phyloP scores from a whole-genome alignment of 2,329 filamentous ascomycete genomes.

The Claviceps capensis region DNA sequence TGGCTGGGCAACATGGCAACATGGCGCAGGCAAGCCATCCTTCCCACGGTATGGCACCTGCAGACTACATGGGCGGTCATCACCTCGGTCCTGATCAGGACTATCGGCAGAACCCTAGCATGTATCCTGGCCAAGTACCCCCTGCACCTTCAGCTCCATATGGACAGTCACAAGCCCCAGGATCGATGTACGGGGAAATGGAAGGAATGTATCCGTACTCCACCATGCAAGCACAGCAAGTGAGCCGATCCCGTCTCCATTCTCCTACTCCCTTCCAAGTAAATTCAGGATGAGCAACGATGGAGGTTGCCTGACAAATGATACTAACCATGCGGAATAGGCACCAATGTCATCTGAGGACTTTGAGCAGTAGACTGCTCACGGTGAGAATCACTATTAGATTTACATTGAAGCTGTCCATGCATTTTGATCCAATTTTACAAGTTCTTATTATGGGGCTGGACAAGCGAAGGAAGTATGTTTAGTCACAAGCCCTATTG shows the following conservation, averaged over 20 bases:
- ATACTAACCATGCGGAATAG: constrained; percentile 12
- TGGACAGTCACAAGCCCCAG: constrained; percentile 57
- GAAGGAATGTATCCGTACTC: constrained; percentile 78
- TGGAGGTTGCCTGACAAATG: neutral
- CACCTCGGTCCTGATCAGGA: constrained; percentile 56
- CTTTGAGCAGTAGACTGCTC: constrained; percentile 22
- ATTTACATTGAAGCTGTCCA: neutral
- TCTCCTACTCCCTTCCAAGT: neutral
- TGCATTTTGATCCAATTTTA: neutral
- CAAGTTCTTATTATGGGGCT: neutral
- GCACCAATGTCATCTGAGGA: constrained; percentile 32
- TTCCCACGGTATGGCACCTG: constrained; percentile 42
- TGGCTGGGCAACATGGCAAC: constrained; percentile 36
- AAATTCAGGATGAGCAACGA: neutral
- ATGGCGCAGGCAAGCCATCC: constrained; percentile 42
- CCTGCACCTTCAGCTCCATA: constrained; percentile 58
- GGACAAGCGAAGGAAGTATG: constrained; percentile 8
- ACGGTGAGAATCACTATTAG: neutral
- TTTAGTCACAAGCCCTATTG: neutral
- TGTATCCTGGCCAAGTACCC: constrained; percentile 73
- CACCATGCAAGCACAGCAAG: constrained; percentile 70
- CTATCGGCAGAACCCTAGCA: constrained; percentile 64
- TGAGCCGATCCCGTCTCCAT: constrained; percentile 27
- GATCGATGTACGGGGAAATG: constrained; percentile 62
- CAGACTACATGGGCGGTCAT: constrained; percentile 52